These are phyloP conservation scores for Hymenoscyphus infarciens DNA, from an alignment of 2,329 filamentous ascomycete genomes.

Conservation along the genomic window DNA sequence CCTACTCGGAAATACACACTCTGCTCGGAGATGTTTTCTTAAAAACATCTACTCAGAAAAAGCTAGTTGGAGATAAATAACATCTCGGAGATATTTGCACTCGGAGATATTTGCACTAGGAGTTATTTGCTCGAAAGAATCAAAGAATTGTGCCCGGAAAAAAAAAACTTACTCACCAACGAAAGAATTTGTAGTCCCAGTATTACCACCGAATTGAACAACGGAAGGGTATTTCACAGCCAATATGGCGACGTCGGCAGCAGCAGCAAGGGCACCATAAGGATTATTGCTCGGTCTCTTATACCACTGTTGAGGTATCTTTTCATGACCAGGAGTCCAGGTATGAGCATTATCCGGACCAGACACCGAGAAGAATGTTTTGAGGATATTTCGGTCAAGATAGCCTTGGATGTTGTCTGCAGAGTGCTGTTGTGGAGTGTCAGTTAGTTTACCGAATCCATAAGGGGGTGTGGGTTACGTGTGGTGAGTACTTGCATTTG, in stretches of 20 bases:
- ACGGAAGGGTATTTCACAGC: slow-evolving; percentile 36
- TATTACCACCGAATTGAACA: slow-evolving; percentile 46
- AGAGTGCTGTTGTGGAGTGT: slow-evolving; percentile 7
- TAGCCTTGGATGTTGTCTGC: slow-evolving; percentile 16
- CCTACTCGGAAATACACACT: too few species aligned
- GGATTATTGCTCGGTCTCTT: slow-evolving; percentile 17
- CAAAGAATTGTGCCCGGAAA: too few species aligned
- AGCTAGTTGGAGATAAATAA: too few species aligned
- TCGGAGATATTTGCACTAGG: too few species aligned
- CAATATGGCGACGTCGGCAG: slow-evolving; percentile 40
- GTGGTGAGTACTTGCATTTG: slow-evolving; percentile 6
- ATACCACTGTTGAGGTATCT: slow-evolving; percentile 24
- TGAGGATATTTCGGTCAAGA: slow-evolving; percentile 35
- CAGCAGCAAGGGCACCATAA: slow-evolving; percentile 43
- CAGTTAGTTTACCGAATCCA: background rate
- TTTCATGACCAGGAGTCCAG: slow-evolving; percentile 14
- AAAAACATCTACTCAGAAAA: too few species aligned
- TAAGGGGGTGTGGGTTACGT: too few species aligned
- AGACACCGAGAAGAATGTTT: slow-evolving; percentile 23
- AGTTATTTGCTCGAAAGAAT: too few species aligned
- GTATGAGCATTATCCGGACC: slow-evolving; percentile 20
- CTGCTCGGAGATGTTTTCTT: too few species aligned
- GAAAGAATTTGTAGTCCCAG: slow-evolving; percentile 49
- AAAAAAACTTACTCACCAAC: slow-evolving; percentile 18
- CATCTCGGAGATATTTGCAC: too few species aligned